A percentile compares a stretch with the other conserved stretches of the same genome.
These are phyloP conservation scores for Heliamphora exappendiculata DNA, from an alignment of 148 eudicot genomes.

Conservation along the genomic window DNA sequence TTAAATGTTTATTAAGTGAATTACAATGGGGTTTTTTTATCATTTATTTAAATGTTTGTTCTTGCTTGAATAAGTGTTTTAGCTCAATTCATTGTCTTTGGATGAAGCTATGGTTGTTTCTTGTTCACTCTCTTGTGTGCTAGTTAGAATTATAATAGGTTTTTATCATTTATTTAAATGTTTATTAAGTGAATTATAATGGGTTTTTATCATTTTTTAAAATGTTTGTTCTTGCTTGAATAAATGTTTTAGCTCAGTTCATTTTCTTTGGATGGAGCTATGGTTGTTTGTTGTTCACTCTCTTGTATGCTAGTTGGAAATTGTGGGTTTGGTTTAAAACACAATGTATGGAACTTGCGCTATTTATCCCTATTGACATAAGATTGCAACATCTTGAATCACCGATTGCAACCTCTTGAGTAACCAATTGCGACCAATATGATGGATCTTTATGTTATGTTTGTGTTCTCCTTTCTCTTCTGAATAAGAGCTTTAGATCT, in stretches of 20 bases:
- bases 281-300: not conserved
- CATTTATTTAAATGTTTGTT: not conserved
- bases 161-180: not conserved
- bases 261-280: not conserved
- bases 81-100: not conserved
- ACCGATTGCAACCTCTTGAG: not conserved
- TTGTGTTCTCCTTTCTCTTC: not conserved
- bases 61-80: not conserved
- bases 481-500: not conserved
- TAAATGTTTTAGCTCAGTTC: not conserved
- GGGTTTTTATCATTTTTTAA: not conserved
- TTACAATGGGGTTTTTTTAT: not conserved
- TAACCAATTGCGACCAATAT: too few species aligned
- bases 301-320: not conserved
- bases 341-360: too few species aligned
- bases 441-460: not conserved
- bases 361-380: not conserved
- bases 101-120: not conserved
- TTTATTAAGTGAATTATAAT: not conserved
- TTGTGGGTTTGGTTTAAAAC: slow-evolving; percentile 1
- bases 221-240: not conserved
- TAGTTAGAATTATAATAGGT: not conserved
- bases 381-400: not conserved
- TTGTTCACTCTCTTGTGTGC: not conserved
- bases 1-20: not conserved